Evolutionary conservation across 2,329 filamentous ascomycete genomes (phyloP).

Genomic region (Coniosporium tulheliwenetii): DNA sequence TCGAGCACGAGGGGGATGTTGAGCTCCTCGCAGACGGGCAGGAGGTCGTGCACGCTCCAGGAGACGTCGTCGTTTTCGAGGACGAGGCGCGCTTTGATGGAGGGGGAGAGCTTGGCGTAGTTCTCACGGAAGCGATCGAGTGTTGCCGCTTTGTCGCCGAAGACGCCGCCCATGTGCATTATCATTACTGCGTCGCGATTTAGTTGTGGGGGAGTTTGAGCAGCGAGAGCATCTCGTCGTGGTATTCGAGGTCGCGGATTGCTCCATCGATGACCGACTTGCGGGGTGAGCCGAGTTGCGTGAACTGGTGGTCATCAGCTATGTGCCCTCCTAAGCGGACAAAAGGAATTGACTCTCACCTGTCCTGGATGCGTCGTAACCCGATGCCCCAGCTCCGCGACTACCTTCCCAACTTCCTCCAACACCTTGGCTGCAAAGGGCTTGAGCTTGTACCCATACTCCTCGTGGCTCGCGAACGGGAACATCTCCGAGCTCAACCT

Average conservation of each 20-base stretch:
- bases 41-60: constrained; percentile 81
- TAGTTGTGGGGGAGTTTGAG: constrained; percentile 59
- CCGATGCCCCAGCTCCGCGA: constrained; percentile 65
- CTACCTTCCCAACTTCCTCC: constrained; percentile 59
- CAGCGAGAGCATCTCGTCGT: constrained; percentile 68
- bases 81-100: constrained; percentile 67
- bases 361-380: constrained; percentile 84
- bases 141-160: constrained; percentile 71
- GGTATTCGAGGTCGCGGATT: constrained; percentile 72
- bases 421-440: constrained; percentile 70
- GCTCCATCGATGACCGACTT: constrained; percentile 61
- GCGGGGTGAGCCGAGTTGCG: constrained; percentile 74
- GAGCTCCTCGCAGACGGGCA: constrained; percentile 85
- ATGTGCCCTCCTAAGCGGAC: too few relatives aligned
- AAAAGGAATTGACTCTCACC: too few relatives aligned
- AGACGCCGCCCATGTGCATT: constrained; percentile 80
- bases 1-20: constrained; percentile 87
- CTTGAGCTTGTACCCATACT: constrained; percentile 72
- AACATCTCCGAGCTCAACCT: constrained; percentile 93
- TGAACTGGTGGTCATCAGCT: constrained; percentile 36
- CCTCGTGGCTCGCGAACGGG: constrained; percentile 78
- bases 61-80: constrained; percentile 90
- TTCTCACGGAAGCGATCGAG: constrained; percentile 64
- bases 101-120: constrained; percentile 49
- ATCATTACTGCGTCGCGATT: constrained; percentile 88